Evolutionary conservation across 306 rosid genomes (phyloP).

Genomic region (Potentilla sterilis): DNA sequence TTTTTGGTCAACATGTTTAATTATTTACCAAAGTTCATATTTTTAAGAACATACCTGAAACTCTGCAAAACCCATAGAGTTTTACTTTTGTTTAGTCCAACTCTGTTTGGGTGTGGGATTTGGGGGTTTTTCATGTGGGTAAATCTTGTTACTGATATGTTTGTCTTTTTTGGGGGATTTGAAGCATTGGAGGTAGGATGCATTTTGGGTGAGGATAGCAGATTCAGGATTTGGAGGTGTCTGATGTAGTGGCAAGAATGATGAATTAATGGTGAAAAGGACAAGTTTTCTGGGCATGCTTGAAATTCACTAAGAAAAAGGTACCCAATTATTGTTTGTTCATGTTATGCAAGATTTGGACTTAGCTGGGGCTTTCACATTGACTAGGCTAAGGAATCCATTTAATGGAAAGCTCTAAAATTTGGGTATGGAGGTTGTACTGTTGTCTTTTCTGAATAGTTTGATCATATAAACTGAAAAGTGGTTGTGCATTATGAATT

Average conservation of each 20-base stretch:
- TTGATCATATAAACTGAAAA: neutral
- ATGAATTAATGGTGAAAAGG: neutral
- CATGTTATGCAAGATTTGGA: neutral
- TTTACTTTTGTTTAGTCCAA: constrained; percentile 20
- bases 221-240: constrained; percentile 33
- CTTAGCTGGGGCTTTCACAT: neutral
- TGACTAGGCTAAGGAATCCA: neutral
- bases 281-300: neutral
- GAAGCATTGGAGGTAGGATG: constrained; percentile 15
- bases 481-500: neutral
- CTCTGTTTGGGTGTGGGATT: constrained; percentile 1
- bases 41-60: neutral
- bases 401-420: neutral
- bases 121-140: constrained; percentile 14
- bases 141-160: constrained; percentile 13
- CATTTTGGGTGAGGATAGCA: constrained; percentile 4
- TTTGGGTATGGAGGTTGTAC: constrained; percentile 6
- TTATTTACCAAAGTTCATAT: neutral
- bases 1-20: neutral
- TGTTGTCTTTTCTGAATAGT: neutral
- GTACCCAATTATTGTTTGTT: constrained; percentile 4
- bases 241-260: neutral
- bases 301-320: constrained; percentile 8
- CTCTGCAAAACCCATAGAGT: constrained; percentile 13
- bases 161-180: constrained; percentile 12